A percentile compares a stretch with the other conserved stretches of the same genome.
phyloP scores from a whole-genome alignment of 1,284 basidiomycete species.

The Gomphus bonarii region DNA sequence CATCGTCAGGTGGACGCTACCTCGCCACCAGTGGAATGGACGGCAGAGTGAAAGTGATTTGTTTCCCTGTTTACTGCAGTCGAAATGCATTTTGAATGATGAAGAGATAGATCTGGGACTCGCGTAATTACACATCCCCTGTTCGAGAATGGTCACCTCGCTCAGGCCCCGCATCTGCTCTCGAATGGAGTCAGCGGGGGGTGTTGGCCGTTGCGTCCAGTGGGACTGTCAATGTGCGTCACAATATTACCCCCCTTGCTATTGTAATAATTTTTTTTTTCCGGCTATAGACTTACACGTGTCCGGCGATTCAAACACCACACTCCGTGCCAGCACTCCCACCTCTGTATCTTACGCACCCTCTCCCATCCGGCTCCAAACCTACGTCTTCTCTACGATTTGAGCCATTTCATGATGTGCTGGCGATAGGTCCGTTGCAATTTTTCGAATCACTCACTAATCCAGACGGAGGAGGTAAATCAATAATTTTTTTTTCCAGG shows the following conservation, averaged over 20 bases:
- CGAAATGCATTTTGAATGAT: background rate
- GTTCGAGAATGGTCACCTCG: conserved; percentile 75
- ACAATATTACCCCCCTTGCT: background rate
- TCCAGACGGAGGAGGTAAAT: background rate
- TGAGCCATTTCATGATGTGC: conserved; percentile 88
- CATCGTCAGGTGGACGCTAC: conserved; percentile 75
- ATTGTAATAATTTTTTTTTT: background rate
- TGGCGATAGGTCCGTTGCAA: conserved; percentile 50
- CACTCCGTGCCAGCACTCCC: conserved; percentile 35
- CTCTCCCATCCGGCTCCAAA: conserved; percentile 46
- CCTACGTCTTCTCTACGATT: conserved; percentile 66
- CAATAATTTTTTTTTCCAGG: conserved; percentile 18
- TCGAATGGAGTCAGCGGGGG: conserved; percentile 78
- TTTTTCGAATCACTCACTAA: background rate
- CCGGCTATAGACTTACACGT: conserved; percentile 49
- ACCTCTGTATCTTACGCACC: conserved; percentile 78
- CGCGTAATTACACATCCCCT: conserved; percentile 85
- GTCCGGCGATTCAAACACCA: conserved; percentile 31
- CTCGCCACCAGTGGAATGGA: conserved; percentile 89
- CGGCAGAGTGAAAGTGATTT: conserved; percentile 71
- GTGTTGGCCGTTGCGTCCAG: conserved; percentile 76
- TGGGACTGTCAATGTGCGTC: conserved; percentile 68
- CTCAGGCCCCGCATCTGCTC: conserved; percentile 41
- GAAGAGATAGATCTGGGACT: conserved; percentile 66
- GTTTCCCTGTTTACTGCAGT: background rate